Evolutionary conservation across 2,329 filamentous ascomycete species (phyloP).

Genomic region (Colletotrichum orbiculare): DNA sequence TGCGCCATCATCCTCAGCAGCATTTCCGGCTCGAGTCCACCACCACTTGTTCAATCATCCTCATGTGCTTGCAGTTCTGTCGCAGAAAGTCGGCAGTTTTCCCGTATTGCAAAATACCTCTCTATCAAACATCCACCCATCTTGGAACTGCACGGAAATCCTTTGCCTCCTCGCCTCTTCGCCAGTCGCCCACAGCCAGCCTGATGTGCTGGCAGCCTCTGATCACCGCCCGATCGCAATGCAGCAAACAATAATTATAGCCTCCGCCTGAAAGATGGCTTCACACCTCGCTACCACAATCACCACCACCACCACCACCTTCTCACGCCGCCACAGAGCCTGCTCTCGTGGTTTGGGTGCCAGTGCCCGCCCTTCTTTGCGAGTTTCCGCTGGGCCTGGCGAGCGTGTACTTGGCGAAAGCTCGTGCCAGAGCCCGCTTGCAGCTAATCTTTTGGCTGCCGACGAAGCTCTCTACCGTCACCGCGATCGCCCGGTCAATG

Average conservation of each 20-base stretch:
- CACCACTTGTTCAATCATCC: neutral
- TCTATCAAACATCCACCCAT: conserved; percentile 21
- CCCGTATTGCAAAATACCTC: conserved; percentile 20
- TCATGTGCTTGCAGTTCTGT: neutral
- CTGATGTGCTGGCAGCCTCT: conserved; percentile 19
- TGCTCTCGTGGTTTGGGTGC: conserved; percentile 36
- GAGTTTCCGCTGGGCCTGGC: conserved; percentile 53
- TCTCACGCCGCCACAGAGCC: conserved; percentile 30
- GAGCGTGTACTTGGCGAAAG: conserved; percentile 93
- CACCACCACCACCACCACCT: neutral
- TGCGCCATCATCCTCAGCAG: no score
- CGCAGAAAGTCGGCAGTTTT: conserved; percentile 12
- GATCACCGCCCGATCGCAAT: conserved; percentile 7
- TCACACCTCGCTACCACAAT: no score
- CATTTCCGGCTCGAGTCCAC: no score
- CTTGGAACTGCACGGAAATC: conserved; percentile 6
- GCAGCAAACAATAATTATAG: conserved; percentile 10
- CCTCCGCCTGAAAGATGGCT: neutral
- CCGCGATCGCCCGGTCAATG: conserved; percentile 96
- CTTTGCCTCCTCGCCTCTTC: conserved; percentile 29
- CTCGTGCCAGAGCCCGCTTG: conserved; percentile 93
- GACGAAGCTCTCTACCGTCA: conserved; percentile 96
- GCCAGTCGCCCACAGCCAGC: conserved; percentile 28
- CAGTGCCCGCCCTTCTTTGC: conserved; percentile 40
- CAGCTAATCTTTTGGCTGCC: conserved; percentile 96